phyloP scores from a whole-genome alignment of 257 asterid species.

The Handroanthus guayacan region DNA sequence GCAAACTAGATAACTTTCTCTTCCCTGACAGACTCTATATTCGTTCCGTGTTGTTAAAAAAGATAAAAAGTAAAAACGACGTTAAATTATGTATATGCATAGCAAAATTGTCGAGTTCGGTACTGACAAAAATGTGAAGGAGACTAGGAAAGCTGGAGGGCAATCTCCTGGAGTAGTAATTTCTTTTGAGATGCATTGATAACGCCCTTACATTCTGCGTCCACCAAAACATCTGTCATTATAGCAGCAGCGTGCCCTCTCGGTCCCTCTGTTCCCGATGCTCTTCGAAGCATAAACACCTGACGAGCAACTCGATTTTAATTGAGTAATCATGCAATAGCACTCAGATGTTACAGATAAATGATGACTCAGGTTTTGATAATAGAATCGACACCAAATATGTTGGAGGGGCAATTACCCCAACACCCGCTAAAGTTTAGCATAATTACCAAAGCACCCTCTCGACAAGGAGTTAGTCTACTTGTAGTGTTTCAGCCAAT shows the following conservation, averaged over 20 bases:
- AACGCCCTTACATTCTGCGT: constrained; percentile 74
- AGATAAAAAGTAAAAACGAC: no score
- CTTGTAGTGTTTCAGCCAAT: no score
- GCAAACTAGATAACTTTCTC: neutral
- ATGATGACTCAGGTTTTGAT: no score
- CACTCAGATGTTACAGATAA: no score
- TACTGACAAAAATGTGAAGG: constrained; percentile 24
- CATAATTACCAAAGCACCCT: no score
- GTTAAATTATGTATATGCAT: constrained; percentile 19
- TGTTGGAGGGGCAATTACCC: no score
- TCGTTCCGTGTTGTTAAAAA: no score
- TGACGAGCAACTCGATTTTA: constrained; percentile 17
- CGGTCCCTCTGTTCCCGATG: constrained; percentile 66
- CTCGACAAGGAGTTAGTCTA: no score
- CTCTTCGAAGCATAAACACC: constrained; percentile 83
- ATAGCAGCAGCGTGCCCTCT: constrained; percentile 91
- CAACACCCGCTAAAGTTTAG: no score
- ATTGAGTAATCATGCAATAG: no score
- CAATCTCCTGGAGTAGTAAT: constrained; percentile 74
- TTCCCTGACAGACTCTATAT: neutral
- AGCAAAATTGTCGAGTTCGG: neutral
- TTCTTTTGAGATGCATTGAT: constrained; percentile 85
- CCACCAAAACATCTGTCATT: constrained; percentile 83
- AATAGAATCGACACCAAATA: no score
- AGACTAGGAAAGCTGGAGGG: constrained; percentile 75